A percentile compares a stretch with the other conserved stretches of the same genome.
Evolutionary conservation across 495 filamentous ascomycete genomes (phyloP).

Genomic region (Penicillium silybi): DNA sequence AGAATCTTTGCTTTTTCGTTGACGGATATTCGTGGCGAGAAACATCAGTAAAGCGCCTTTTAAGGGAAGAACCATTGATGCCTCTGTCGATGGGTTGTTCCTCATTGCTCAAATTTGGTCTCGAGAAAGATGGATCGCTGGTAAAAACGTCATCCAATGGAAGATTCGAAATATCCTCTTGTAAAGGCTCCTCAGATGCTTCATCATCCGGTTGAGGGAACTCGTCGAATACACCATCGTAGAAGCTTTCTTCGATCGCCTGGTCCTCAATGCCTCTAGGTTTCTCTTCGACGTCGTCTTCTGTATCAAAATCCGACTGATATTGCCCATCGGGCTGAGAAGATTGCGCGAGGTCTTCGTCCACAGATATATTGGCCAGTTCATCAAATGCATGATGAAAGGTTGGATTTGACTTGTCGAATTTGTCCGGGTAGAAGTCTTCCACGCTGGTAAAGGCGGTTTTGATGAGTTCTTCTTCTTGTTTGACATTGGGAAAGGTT

Average conservation of each 20-base stretch:
- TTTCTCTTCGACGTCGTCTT: conserved; percentile 1
- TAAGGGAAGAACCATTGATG: background rate
- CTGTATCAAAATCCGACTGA: background rate
- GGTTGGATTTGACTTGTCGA: conserved; percentile 30
- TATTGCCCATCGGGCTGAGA: conserved; percentile 26
- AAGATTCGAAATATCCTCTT: background rate
- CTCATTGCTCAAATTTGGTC: background rate
- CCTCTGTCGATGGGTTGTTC: background rate
- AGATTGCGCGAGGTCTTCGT: conserved; percentile 48
- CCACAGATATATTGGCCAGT: conserved; percentile 32
- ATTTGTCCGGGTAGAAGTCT: conserved; percentile 73
- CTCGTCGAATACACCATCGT: conserved; percentile 27
- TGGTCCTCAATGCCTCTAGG: background rate
- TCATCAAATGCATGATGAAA: conserved; percentile 1
- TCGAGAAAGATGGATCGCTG: background rate
- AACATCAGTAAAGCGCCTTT: conserved; percentile 6
- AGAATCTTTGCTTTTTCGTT: conserved; percentile 31
- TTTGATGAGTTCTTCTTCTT: conserved; percentile 55
- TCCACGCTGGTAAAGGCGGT: conserved; percentile 78
- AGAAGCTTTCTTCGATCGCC: conserved; percentile 20
- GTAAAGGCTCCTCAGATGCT: background rate
- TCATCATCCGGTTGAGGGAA: conserved; percentile 2
- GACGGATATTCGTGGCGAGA: background rate
- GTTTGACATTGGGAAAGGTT: conserved; percentile 51
- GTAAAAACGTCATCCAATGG: background rate